These are phyloP conservation scores for Clavulina sp. DNA, from an alignment of 768 basidiomycete genomes.

Conservation along the genomic window DNA sequence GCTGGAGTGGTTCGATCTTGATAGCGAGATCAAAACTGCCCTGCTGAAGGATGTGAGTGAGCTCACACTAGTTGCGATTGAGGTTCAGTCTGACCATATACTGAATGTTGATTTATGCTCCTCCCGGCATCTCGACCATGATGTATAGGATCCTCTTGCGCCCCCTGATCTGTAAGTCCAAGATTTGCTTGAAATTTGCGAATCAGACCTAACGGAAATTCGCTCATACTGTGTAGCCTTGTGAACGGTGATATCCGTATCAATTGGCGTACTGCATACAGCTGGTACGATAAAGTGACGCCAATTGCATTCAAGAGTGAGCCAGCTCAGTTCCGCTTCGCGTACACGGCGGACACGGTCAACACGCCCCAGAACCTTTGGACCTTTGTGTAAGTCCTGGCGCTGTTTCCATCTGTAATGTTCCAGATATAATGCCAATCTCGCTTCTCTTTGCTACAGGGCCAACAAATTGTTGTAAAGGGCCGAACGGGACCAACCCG, in stretches of 20 bases:
- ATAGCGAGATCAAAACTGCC: conserved; percentile 38
- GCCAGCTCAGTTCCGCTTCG: neutral
- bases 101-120: no score
- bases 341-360: neutral
- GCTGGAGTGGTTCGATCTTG: conserved; percentile 40
- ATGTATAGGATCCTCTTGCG: conserved; percentile 18
- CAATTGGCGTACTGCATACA: neutral
- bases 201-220: neutral
- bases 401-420: neutral
- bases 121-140: no score
- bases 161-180: conserved; percentile 23
- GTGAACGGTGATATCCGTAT: neutral
- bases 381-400: neutral
- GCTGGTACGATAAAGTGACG: neutral
- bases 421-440: neutral
- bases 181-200: neutral
- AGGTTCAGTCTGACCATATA: neutral
- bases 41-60: conserved; percentile 19
- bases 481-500: no score
- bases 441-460: neutral
- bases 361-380: neutral
- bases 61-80: neutral
- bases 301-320: neutral
- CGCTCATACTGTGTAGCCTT: neutral
- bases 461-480: neutral